Percentiles rank a stretch among this genome's conserved stretches.
Evolutionary conservation across 2,329 filamentous ascomycete genomes (phyloP).

Genomic region (Aspergillus fijiensis): DNA sequence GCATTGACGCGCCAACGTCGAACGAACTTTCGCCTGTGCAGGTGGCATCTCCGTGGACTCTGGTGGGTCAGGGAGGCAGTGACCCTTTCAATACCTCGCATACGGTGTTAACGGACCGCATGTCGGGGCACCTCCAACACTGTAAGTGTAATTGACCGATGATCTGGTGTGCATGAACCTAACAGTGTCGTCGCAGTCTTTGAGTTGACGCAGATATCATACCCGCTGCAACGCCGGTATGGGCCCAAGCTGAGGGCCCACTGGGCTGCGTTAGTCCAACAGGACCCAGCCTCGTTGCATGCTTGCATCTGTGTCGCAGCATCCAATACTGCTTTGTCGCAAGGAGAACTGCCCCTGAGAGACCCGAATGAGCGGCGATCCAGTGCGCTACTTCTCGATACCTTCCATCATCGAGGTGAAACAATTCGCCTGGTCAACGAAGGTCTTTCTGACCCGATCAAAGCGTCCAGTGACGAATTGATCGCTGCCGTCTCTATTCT

Average conservation of each 20-base stretch:
- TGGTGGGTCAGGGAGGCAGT: conserved; percentile 32
- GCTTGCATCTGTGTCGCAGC: conserved; percentile 40
- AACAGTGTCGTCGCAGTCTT: conserved; percentile 29
- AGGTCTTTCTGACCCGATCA: conserved; percentile 37
- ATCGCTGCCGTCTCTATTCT: conserved; percentile 41
- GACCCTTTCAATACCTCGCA: conserved; percentile 40
- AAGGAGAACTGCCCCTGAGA: conserved; percentile 35
- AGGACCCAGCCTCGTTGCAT: conserved; percentile 38
- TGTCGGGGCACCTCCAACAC: conserved; percentile 38
- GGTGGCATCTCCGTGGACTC: conserved; percentile 25
- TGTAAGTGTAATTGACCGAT: conserved; percentile 28
- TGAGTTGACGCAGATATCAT: conserved; percentile 37
- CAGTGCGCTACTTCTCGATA: conserved; percentile 37
- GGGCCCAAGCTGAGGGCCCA: conserved; percentile 36
- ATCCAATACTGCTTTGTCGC: conserved; percentile 36
- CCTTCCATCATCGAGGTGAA: conserved; percentile 40
- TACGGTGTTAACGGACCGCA: conserved; percentile 37
- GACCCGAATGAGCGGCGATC: conserved; percentile 32
- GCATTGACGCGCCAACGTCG: conserved; percentile 15
- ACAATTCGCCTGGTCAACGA: conserved; percentile 42
- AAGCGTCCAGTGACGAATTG: conserved; percentile 40
- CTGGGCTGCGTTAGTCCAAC: conserved; percentile 37
- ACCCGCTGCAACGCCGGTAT: conserved; percentile 37
- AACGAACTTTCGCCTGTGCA: conserved; percentile 12
- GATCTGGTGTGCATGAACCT: background rate